Evolutionary conservation across 202 grass and related monocot genomes (phyloP), one percentile per base, ranked within the genome.

Genomic region (Panicum hallii): DNA sequence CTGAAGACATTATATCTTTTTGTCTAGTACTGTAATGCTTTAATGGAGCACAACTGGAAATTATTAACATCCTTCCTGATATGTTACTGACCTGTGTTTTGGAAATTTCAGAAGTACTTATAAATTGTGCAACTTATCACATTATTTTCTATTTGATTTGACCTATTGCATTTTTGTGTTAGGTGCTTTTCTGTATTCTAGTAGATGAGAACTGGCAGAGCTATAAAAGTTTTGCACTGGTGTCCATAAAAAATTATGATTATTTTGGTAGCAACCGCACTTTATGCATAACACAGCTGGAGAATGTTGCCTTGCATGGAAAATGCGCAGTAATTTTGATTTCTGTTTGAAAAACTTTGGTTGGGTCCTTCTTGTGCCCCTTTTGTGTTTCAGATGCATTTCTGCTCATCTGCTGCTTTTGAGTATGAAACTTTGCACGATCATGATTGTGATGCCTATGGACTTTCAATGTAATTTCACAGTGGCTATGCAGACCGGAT

Each of bases 401-500:
- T 53, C 34, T 77, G 48, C 46, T 63, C 45, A 60, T 23, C 54
- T 79, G 43, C 26, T 74, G 41, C 77, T 70, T 79, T 88, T 79
- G 67, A 53, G 17, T 61, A 60, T 57, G 23, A 58, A 63, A 72
- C 54, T 76, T 58, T 60, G 32, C 54, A 57, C 40, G 1, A 3
- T 67, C 85, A 82, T 85, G 72, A 77, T 77, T 87, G 43, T 87
- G 72, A 79, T 54, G 52, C 9, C 23, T 83, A 79, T 87, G 68
- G 53, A 63, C 23, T 77, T 94, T 52, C 78, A 70, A 70, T 87
- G 54, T 88, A 88, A 48, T 84, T 87, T 85, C 76, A 92, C 93
- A 99, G 97, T 94, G 97, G 97, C 78, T 99, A 99, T 79, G 93
- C 97, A 63, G 91, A 94, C 72, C 91, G 97, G 72, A 99, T 99